A percentile compares a stretch with the other conserved stretches of the same genome.
Evolutionary conservation across 1,284 basidiomycete species (phyloP).

Genomic region (Schizophyllum amplum): DNA sequence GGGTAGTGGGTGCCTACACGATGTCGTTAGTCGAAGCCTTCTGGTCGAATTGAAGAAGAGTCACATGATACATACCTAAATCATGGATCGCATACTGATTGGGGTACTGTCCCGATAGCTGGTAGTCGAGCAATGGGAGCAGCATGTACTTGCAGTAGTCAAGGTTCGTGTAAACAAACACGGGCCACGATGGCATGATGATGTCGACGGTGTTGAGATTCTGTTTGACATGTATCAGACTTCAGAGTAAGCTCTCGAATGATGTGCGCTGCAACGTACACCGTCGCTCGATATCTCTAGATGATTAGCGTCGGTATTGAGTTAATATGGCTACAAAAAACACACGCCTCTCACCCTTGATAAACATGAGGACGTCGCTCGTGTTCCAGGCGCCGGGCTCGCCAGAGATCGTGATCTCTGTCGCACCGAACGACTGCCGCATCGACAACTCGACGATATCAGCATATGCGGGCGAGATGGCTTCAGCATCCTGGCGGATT

Average conservation of each 20-base stretch:
- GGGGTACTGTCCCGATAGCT: conserved; percentile 42
- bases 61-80: conserved; percentile 15
- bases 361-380: conserved; percentile 37
- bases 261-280: conserved; percentile 22
- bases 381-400: conserved; percentile 32
- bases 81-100: conserved; percentile 24
- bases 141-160: conserved; percentile 37
- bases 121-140: conserved; percentile 41
- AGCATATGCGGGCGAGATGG: conserved; percentile 38
- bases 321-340: too few species aligned
- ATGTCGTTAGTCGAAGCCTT: not conserved
- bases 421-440: conserved; percentile 41
- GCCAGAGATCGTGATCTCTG: conserved; percentile 39
- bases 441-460: conserved; percentile 38
- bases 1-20: not conserved
- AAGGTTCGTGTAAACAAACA: conserved; percentile 43
- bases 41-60: not conserved
- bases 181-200: conserved; percentile 45
- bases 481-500: conserved; percentile 34
- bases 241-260: not conserved
- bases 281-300: conserved; percentile 47
- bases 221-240: too few species aligned
- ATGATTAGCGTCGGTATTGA: too few species aligned
- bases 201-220: conserved; percentile 52
- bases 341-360: conserved; percentile 31